Evolutionary conservation across 2,329 filamentous ascomycete species (phyloP).

Genomic region (Colletotrichum musicola): DNA sequence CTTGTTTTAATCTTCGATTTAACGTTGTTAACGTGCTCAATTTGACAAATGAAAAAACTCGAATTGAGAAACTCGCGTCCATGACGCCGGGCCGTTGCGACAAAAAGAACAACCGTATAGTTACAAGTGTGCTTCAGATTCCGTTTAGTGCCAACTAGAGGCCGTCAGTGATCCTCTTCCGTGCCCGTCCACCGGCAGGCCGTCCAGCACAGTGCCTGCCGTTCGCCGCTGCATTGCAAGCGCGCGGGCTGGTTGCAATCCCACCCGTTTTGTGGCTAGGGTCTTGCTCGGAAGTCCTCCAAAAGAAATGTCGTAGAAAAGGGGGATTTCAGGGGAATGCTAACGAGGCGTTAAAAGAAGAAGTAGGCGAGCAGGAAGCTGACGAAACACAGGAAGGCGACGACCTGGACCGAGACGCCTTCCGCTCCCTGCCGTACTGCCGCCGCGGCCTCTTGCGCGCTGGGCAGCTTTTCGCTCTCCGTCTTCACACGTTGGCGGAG

Average conservation of each 20-base stretch:
- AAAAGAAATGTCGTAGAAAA: conserved; percentile 23
- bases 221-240: neutral
- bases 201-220: conserved; percentile 1
- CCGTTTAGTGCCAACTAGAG: conserved; percentile 27
- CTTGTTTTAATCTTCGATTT: neutral
- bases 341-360: conserved; percentile 78
- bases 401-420: conserved; percentile 89
- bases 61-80: conserved; percentile 38
- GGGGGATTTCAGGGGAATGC: conserved; percentile 9
- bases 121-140: conserved; percentile 36
- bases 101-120: conserved; percentile 36
- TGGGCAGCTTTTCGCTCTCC: conserved; percentile 64
- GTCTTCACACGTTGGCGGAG: conserved; percentile 78
- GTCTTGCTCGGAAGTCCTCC: conserved; percentile 27
- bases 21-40: neutral
- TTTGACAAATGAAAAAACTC: conserved; percentile 38
- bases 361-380: conserved; percentile 96
- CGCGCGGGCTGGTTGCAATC: neutral
- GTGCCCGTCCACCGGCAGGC: conserved; percentile 9
- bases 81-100: conserved; percentile 34
- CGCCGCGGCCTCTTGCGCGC: conserved; percentile 62
- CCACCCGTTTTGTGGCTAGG: neutral
- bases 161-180: conserved; percentile 12
- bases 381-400: conserved; percentile 84
- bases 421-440: conserved; percentile 69